Evolutionary conservation across 768 basidiomycete species (phyloP), one percentile per base, ranked within the genome.

Genomic region (Boletellus ananas): DNA sequence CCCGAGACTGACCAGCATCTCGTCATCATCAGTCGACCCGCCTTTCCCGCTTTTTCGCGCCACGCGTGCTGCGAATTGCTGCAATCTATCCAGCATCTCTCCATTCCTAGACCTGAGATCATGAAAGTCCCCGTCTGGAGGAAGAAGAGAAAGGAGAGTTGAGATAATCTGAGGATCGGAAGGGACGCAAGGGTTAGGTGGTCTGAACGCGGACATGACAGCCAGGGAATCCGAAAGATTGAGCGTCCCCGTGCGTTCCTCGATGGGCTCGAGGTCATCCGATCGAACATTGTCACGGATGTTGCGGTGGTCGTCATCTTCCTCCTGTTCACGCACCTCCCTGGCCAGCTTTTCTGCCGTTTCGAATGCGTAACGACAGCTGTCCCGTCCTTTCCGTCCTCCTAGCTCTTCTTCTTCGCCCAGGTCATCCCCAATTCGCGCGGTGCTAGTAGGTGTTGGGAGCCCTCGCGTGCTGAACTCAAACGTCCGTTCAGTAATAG

Each of bases 401-500:
- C 47, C 50, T 42, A 47, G 27, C 14, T 57, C 62, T 34, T 18
- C 29, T 18, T 62, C 67, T 29, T 51, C 67, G 36, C 14, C 33
- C 33, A 45, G 43, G 45, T 47, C 47, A 43, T 65, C 65, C 63
- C 84, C 33, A 74, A 77, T 16, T 78, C 79, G 18, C 80, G 72
- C 50, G 66, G 74, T 57, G 75, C 78, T 34, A 77, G 63, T 58
- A 56, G 72, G 52, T 51, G 68, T 60, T 40, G 70, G 68, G 35
- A 70, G 58, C 20, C 66, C 66, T 51, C 81, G 74, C 14, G 81
- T 86, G 58, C 82, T 86, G 64, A 76, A 94, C 68, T 98, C 96
- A 60, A 81, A 80, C 10, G 96, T 98, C 36, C 94, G 78, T 68
- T 99, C 96, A 12, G 91, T 91, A 67, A 98, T 97, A 3, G 96